These are phyloP conservation scores for Rasamsonia emersonii DNA, from an alignment of 2,329 filamentous ascomycete genomes.

Conservation along the genomic window DNA sequence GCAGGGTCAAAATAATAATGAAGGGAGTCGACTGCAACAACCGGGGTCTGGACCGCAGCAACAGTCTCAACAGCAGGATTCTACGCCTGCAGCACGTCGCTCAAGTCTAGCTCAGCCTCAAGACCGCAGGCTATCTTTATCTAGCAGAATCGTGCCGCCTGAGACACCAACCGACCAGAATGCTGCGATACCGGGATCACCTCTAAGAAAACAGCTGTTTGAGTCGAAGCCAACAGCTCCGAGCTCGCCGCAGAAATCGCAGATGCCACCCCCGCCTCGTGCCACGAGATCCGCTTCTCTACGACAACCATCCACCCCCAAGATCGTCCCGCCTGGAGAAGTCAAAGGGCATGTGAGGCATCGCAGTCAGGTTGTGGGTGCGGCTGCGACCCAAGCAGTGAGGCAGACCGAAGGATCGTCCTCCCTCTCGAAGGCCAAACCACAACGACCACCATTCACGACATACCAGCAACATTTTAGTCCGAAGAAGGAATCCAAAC, in stretches of 20 bases:
- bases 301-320: slow-evolving; percentile 22
- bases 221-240: slow-evolving; percentile 7
- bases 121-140: background rate
- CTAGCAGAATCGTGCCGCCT: background rate
- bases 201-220: slow-evolving; percentile 13
- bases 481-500: slow-evolving; percentile 27
- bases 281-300: slow-evolving; percentile 29
- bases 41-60: background rate
- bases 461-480: slow-evolving; percentile 31
- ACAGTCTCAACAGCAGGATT: slow-evolving; percentile 1
- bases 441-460: slow-evolving; percentile 23
- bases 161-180: background rate
- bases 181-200: slow-evolving; percentile 12
- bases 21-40: slow-evolving; percentile 2
- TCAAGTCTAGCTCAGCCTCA: background rate
- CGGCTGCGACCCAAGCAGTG: slow-evolving; percentile 9
- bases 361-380: slow-evolving; percentile 24
- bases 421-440: slow-evolving; percentile 11
- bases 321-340: slow-evolving; percentile 9
- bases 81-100: background rate
- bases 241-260: slow-evolving; percentile 20
- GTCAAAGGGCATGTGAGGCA: slow-evolving; percentile 24
- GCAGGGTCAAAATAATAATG: slow-evolving; percentile 15
- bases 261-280: slow-evolving; percentile 26
- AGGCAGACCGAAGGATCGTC: slow-evolving; percentile 13